phyloP scores from a whole-genome alignment of 2,329 filamentous ascomycete genomes.

The Ascosphaera apis region DNA sequence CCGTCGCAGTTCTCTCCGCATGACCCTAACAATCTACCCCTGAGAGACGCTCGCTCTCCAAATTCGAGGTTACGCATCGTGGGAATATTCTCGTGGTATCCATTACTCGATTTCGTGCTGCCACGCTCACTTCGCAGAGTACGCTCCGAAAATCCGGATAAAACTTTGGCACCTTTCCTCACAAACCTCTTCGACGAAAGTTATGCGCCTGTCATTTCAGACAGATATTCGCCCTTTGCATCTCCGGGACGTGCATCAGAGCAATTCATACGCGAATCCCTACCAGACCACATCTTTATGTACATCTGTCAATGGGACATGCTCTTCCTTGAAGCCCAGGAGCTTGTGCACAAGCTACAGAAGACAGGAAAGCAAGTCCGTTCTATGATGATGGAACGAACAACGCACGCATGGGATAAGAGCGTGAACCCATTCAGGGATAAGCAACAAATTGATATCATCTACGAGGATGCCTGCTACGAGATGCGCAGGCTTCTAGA shows the following conservation, averaged over 20 bases:
- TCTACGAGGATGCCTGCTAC: constrained; percentile 21
- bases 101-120: constrained; percentile 37
- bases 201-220: constrained; percentile 22
- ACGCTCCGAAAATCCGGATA: constrained; percentile 29
- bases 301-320: constrained; percentile 45
- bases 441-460: constrained; percentile 17
- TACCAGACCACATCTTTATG: constrained; percentile 37
- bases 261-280: constrained; percentile 26
- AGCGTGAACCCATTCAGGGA: constrained; percentile 24
- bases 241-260: constrained; percentile 33
- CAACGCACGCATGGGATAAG: constrained; percentile 27
- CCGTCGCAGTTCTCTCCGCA: constrained; percentile 4
- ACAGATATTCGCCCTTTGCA: constrained; percentile 34
- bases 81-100: constrained; percentile 38
- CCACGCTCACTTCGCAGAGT: constrained; percentile 35
- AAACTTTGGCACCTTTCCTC: constrained; percentile 24
- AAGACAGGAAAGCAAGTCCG: constrained; percentile 21
- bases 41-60: not conserved
- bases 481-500: constrained; percentile 19
- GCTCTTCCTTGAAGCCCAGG: constrained; percentile 35
- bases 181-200: constrained; percentile 26
- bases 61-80: constrained; percentile 25
- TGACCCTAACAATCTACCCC: constrained; percentile 3
- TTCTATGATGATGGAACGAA: constrained; percentile 22
- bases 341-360: constrained; percentile 20